Evolutionary conservation across 768 basidiomycete species (phyloP), one percentile per base, ranked within the genome.

Genomic region (Suillus ampliporus): DNA sequence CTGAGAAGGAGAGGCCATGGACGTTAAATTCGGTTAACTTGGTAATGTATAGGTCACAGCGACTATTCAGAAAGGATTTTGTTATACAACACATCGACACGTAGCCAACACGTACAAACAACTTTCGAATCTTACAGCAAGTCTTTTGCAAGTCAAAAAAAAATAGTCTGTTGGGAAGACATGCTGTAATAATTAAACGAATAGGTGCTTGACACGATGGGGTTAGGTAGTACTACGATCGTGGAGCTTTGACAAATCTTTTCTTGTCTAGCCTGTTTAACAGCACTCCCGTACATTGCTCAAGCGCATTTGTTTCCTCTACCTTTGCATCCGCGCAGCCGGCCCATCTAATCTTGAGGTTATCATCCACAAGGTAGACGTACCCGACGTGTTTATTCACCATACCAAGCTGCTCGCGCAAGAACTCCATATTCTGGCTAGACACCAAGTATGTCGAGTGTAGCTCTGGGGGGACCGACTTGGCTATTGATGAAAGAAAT

Each of bases 341-440:
- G 1, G 91, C 96, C 97, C 97, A 99, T 21, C 97, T 85, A 52
- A 99, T 85, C 74, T 88, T 92, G 64, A 88, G 73, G 63, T 92
- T 86, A 74, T 89, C 85, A 71, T 99, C 97, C 31, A 98, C 86
- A 14, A 99, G 81, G 71, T 91, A 99, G 15, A 96, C 89, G 71
- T 97, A 97, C 21, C 96, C 97, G 35, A 98, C 85, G 69, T 91
- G 89, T 72, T 88, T 90, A 77, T 98, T 99, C 35, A 86, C 86
- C 83, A 97, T 89, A 1, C 94, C 94, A 50, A 98, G 78, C 5
- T 92, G 87, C 43, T 94, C 90, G 37, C 93, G 89, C 17, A 92
- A 76, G 72, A 92, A 92, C 76, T 92, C 94, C 81, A 96, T 84
- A 71, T 90, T 92, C 69, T 95, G 91, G 59, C 82, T 85, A 4